Percentiles rank a stretch among this genome's conserved stretches.
phyloP scores from a whole-genome alignment of 1,139 yeast genomes.

The Saccharomyces hybrid region DNA sequence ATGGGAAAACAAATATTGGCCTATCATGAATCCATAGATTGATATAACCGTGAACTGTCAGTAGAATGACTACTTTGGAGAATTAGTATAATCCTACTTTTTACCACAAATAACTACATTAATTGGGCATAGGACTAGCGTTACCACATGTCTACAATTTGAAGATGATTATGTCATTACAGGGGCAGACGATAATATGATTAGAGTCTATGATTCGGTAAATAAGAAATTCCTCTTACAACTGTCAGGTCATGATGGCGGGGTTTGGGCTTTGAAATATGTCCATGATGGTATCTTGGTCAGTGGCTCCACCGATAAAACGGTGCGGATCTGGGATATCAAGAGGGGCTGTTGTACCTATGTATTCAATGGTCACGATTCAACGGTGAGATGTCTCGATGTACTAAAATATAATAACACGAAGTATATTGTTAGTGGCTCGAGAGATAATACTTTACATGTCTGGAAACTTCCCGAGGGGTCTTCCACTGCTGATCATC shows the following conservation, averaged over 20 bases:
- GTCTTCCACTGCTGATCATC: slow-evolving; percentile 18
- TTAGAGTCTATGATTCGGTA: slow-evolving; percentile 70
- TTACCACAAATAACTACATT: slow-evolving; percentile 64
- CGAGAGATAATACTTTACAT: slow-evolving; percentile 80
- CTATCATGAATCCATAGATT: no score
- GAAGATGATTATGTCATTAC: slow-evolving; percentile 87
- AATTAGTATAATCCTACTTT: slow-evolving; percentile 79
- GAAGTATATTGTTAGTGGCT: slow-evolving; percentile 75
- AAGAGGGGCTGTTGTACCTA: slow-evolving; percentile 45
- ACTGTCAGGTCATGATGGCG: slow-evolving; percentile 87
- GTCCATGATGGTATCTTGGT: slow-evolving; percentile 49
- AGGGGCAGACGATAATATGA: slow-evolving; percentile 81
- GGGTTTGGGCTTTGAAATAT: slow-evolving; percentile 96
- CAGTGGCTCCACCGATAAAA: slow-evolving; percentile 85
- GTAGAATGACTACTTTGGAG: slow-evolving; percentile 34
- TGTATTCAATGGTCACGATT: slow-evolving; percentile 80
- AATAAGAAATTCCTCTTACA: slow-evolving; percentile 65
- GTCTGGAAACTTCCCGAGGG: slow-evolving; percentile 78
- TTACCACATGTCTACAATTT: slow-evolving; percentile 88
- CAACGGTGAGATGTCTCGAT: slow-evolving; percentile 85
- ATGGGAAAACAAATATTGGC: no score
- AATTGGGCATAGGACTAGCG: slow-evolving; percentile 68
- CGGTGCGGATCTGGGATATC: slow-evolving; percentile 86
- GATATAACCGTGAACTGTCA: no score
- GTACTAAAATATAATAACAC: slow-evolving; percentile 57